Evolutionary conservation across 2,329 filamentous ascomycete genomes (phyloP).

Genomic region (Fusarium floridanum): DNA sequence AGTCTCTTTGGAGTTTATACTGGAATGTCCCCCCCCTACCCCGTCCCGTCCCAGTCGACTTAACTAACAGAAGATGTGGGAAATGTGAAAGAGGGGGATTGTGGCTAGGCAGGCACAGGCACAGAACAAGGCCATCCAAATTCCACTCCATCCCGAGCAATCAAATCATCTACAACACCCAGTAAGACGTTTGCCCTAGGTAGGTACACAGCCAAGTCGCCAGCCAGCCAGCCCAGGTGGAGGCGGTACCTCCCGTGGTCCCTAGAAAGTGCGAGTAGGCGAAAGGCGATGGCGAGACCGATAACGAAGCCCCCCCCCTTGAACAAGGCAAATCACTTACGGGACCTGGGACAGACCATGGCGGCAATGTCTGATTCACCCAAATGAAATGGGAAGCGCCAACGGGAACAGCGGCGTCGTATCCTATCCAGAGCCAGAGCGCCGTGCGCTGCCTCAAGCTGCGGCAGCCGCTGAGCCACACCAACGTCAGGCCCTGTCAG

Average conservation of each 20-base stretch:
- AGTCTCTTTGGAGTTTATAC: conserved; percentile 32
- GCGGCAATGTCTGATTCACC: conserved; percentile 34
- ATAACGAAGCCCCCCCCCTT: conserved; percentile 6
- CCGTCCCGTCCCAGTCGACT: neutral
- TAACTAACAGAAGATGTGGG: neutral
- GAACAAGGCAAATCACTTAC: neutral
- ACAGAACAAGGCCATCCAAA: conserved; percentile 9
- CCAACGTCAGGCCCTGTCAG: conserved; percentile 12
- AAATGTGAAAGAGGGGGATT: conserved; percentile 7
- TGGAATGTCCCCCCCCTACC: neutral
- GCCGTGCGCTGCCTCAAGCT: conserved; percentile 33
- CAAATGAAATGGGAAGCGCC: conserved; percentile 19
- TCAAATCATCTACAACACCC: neutral
- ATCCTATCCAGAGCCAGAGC: conserved; percentile 7
- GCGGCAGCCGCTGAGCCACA: conserved; percentile 37
- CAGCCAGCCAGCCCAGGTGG: neutral
- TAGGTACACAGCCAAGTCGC: conserved; percentile 5
- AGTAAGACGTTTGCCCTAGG: conserved; percentile 4
- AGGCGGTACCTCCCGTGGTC: conserved; percentile 3
- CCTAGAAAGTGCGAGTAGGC: conserved; percentile 14
- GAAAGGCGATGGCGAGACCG: conserved; percentile 30
- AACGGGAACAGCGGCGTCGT: neutral
- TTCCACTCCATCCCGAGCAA: conserved; percentile 19
- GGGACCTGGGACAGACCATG: neutral
- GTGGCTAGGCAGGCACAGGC: conserved; percentile 17